Base-by-base conservation (phyloP, 2,329 filamentous ascomycete genomes). In the Fusarium vanettenii region DNA sequence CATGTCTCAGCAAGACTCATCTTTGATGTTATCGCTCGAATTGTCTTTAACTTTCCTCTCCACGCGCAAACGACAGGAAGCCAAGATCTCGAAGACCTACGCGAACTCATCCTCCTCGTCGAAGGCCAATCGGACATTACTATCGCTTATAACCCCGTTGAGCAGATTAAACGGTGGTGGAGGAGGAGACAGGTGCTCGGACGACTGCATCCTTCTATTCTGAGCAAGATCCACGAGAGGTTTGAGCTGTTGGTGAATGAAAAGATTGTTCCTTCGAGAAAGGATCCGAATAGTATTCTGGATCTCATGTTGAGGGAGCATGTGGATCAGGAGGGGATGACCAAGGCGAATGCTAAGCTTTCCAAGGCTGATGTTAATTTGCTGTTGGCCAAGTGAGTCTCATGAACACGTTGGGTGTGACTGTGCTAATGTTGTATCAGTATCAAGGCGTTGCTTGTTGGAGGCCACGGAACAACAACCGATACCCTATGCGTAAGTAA, bases 391-490 rank as follows among this genome's bases (percentile, higher is more conserved):
- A 71, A 63, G 72, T 75, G 4, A 27, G 66, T 55, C 1, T 10
- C 29, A 1, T 11, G 2, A 1, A 13, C 9, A 10, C 2, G 5
- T 6, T 1, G 5, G 6, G 10, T 6, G 9, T 20, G 6, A 6
- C 31, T 7, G 9, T 6, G 9, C 62, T 39, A 66, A 61, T 5
- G 3, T 0, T 43, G 2, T 4, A 6, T 29, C n/a, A 71, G 73
- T 9, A n/a, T 73, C 11, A 75, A 65, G 29, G 33, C 18, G 0
- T 35, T 73, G 8, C 45, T 67, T 1, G 13, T 71, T 1, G 73
- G 73, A 14, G 73, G 72, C 0, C 73, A 75, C n/a, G 69, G 27
- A n/a, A 71, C 73, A 2, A 57, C 72, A 4, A 71, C 67, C 0
- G 72, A 60, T 10, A 50, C 50, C 11, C 33, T 75, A 1, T 68